These are phyloP conservation scores for Fusarium incarnatum DNA, from an alignment of 2,329 filamentous ascomycete species.

Conservation along the genomic window DNA sequence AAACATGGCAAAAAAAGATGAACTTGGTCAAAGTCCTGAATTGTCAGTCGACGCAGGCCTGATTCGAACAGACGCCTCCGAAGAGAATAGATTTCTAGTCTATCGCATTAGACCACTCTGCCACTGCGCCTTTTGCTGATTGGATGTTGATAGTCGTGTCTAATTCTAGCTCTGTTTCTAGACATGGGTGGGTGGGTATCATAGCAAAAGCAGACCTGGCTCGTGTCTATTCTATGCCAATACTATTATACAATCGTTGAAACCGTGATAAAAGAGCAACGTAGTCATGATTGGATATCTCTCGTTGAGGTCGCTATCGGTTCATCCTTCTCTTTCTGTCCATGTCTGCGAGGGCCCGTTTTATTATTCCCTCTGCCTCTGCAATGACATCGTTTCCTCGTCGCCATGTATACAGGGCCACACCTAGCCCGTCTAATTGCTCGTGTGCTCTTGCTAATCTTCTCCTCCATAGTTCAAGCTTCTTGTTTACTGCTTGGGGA, in stretches of 20 bases:
- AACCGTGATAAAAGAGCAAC: background rate
- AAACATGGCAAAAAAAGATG: background rate
- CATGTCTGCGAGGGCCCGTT: slow-evolving; percentile 62
- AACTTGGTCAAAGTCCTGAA: no score
- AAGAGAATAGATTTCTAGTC: slow-evolving; percentile 43
- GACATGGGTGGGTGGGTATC: slow-evolving; percentile 2
- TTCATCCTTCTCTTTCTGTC: slow-evolving; percentile 42
- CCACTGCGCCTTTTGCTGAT: slow-evolving; percentile 40
- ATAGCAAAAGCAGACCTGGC: background rate
- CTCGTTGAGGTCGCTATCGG: slow-evolving; percentile 3
- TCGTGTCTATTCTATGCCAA: background rate
- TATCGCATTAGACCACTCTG: slow-evolving; percentile 42
- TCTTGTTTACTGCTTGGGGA: slow-evolving; percentile 67
- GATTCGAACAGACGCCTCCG: slow-evolving; percentile 42
- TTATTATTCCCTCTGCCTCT: slow-evolving; percentile 74
- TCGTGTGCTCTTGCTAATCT: slow-evolving; percentile 74
- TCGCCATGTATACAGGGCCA: slow-evolving; percentile 79
- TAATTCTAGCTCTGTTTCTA: background rate
- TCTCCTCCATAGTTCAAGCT: slow-evolving; percentile 77
- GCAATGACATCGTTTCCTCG: slow-evolving; percentile 75
- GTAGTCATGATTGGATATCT: slow-evolving; percentile 10
- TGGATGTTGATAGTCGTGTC: background rate
- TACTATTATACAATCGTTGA: slow-evolving; percentile 8
- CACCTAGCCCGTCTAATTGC: slow-evolving; percentile 70
- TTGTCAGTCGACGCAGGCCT: slow-evolving; percentile 34